Evolutionary conservation across 169 alveolate genomes (phyloP), one percentile per base, ranked within the genome.

Genomic region (Plasmodium gallinaceum): DNA sequence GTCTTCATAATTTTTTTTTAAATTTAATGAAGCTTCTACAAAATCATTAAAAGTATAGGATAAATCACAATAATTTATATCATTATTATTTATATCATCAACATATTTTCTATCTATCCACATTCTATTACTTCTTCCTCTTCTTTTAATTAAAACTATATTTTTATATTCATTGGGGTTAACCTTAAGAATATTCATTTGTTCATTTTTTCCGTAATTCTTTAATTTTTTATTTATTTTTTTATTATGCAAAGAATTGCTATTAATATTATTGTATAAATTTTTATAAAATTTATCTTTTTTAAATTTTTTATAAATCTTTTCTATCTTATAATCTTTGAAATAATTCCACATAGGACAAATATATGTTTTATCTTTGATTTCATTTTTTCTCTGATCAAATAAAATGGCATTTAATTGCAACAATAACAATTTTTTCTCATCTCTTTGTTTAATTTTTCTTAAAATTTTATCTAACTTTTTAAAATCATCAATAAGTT

Each of bases 311-410:
- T 69, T 83, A 65, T 83, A 83, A 54, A 83, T 83, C n/a, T 83
- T 83, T 32, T 83, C 91, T 26, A 90, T 90, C 64, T 95, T 95
- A 69, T 92, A 91, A 83, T 95, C 96, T 54, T 88, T 74, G 12
- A 95, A 94, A 58, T 95, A 93, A 48, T 94, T 90, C 97, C 97
- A 95, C 76, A 92, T 83, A 6, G 97, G 97, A 48, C 96, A 95
- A 22, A 94, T 93, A 76, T 95, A 95, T 14, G 93, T 94, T 14
- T 93, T 92, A 73, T 95, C 97, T 16, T 86, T 85, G 14, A 92
- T 80, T 73, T 95, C 97, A 75, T 94, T 94, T 22, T 96, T 76
- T 39, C 92, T 90, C 88, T 95, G 97, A 91, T 95, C 97, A 46
- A 94, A 95, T 54, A 95, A 78, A 42, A 95, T 94, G 8, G 94